Base-by-base conservation (phyloP, 352 stramenopile genomes). In the Halophytophthora batemanensis region DNA sequence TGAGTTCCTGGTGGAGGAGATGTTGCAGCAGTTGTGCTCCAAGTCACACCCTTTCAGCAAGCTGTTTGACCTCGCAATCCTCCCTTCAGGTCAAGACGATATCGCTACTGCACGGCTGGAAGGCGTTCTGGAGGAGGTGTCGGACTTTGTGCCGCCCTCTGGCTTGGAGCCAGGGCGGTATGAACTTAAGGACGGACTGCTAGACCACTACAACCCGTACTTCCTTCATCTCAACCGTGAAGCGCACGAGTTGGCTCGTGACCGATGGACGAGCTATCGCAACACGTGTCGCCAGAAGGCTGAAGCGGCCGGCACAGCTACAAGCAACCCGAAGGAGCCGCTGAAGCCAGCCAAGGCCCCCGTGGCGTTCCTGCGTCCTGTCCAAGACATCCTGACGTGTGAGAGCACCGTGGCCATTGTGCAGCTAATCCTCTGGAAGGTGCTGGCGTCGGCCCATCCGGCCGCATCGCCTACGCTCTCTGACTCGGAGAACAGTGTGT, bases 141-240 rank as follows among this genome's bases (percentile, higher is more conserved):
- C 85, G 1, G 53, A 83, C 36, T 95, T 95, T 49, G 61, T 86
- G 12, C 72, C 77, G 4, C 81, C 85, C 3, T 85, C 77, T 3
- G 82, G 85, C 13, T 51, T 95, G 13, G 85, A 95, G 31, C 75
- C 85, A 2, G 85, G 85, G 10, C 73, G 83, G 13, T 95, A 95
- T 35, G 77, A 86, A 45, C 66, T 95, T 22, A 89, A 93, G 29
- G 64, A 84, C 6, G 77, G 74, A 1, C 50, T 85, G 22, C 61
- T 95, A 12, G 79, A 87, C n/a, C 61, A 66, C 23, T 95, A 93
- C 64, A 93, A 95, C 39, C 85, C 85, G 13, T 95, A 95, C 33
- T 93, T 89, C 49, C 50, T 93, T 51, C 85, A 95, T 44, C 50
- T 95, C 12, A 95, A 91, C 38, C 78, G 85, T 18, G 85, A 95